Conservation (phyloP, 1,139 yeast genomes). For the Candida gigantensis region DNA sequence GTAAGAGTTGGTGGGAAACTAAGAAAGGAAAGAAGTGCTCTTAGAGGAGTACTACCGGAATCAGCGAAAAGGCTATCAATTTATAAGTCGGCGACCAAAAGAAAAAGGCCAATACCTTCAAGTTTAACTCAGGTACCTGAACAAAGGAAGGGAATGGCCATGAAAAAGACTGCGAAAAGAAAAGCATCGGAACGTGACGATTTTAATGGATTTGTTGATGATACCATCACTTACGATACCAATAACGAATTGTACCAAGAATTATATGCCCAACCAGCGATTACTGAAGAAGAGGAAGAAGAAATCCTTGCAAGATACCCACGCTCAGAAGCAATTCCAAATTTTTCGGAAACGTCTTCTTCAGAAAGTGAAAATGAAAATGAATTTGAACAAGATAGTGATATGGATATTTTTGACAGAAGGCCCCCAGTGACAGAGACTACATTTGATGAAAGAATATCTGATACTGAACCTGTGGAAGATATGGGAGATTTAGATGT, state of each 20-base stretch:
- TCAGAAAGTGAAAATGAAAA: constrained; percentile 3
- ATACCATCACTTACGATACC: constrained; percentile 13
- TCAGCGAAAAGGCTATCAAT: constrained; percentile 35
- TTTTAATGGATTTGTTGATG: constrained; percentile 14
- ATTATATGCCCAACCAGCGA: constrained; percentile 8
- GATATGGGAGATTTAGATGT: not conserved
- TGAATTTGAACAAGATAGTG: constrained; percentile 7
- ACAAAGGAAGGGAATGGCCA: constrained; percentile 39
- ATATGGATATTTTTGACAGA: constrained; percentile 8
- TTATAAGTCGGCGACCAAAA: constrained; percentile 19
- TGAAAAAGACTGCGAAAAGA: constrained; percentile 21
- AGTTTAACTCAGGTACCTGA: constrained; percentile 13
- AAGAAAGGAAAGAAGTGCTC: constrained; percentile 29
- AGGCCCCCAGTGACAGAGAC: not conserved
- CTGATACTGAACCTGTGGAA: not conserved
- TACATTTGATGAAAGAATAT: not conserved
- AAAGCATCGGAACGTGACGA: constrained; percentile 3
- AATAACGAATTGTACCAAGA: constrained; percentile 13
- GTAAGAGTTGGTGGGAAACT: constrained; percentile 37
- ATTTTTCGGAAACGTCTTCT: constrained; percentile 6
- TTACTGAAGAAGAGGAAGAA: not conserved
- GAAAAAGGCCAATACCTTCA: not conserved
- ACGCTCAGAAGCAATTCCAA: not conserved
- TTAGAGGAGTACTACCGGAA: constrained; percentile 42
- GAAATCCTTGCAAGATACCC: not conserved